Percentiles rank a stretch among this genome's conserved stretches.
These are phyloP conservation scores for Vaccinium darrowii DNA, from an alignment of 148 eudicot genomes.

Conservation along the genomic window DNA sequence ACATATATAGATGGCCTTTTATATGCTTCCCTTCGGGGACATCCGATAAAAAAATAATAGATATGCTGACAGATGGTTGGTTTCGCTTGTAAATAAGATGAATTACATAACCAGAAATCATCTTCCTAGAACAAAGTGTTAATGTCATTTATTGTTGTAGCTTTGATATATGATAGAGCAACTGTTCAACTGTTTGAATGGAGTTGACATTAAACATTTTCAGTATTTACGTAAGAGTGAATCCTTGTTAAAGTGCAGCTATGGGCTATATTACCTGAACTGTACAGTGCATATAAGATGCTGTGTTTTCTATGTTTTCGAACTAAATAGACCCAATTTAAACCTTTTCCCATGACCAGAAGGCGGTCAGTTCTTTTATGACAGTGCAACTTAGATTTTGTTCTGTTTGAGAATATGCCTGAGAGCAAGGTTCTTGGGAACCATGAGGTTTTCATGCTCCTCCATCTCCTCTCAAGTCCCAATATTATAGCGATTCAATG, in stretches of 20 bases:
- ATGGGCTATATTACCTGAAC: conserved; percentile 3
- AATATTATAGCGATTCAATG: neutral
- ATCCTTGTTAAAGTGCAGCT: neutral
- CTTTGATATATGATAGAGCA: neutral
- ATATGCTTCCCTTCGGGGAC: neutral
- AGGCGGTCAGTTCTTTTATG: neutral
- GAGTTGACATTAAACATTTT: neutral
- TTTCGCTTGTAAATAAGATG: neutral
- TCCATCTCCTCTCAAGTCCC: neutral
- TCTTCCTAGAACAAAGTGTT: neutral
- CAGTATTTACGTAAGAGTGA: neutral
- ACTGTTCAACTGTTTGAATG: neutral
- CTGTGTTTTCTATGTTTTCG: neutral
- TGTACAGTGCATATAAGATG: neutral
- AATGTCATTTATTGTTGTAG: neutral
- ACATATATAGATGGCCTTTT: neutral
- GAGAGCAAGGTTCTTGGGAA: neutral
- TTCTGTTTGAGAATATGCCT: neutral
- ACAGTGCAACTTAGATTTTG: neutral
- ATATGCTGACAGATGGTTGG: neutral
- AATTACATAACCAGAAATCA: neutral
- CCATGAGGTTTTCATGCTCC: neutral
- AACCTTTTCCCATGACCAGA: neutral
- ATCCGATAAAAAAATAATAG: too few species aligned
- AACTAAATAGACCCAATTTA: neutral